Conservation (phyloP, 108 stramenopile species). For the Skeletonema grethae region DNA sequence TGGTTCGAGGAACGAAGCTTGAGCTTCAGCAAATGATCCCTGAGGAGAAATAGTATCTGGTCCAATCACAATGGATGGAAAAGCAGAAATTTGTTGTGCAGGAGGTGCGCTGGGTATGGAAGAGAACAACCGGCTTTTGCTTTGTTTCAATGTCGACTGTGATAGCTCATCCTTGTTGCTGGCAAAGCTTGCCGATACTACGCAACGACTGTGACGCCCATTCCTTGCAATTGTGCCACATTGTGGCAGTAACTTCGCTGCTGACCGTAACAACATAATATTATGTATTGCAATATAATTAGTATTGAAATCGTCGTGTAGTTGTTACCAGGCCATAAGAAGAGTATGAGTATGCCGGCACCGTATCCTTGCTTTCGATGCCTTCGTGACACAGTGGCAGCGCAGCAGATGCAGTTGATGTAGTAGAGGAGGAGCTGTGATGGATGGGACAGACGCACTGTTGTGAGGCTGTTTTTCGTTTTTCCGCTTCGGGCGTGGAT, state of each 20-base stretch:
- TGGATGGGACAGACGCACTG: too few species aligned
- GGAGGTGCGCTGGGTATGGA: conserved; percentile 20
- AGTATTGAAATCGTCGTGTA: not conserved
- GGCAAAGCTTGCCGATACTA: not conserved
- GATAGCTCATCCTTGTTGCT: not conserved
- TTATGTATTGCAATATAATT: not conserved
- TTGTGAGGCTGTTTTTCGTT: too few species aligned
- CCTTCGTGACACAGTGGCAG: too few species aligned
- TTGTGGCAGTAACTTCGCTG: not conserved
- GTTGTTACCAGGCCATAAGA: too few species aligned
- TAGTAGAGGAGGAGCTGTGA: too few species aligned
- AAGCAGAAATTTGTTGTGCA: conserved; percentile 42
- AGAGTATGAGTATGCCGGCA: not conserved
- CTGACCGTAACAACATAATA: not conserved
- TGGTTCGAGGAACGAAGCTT: conserved; percentile 83
- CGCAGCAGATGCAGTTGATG: too few species aligned
- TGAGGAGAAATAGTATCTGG: conserved; percentile 59
- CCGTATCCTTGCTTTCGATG: too few species aligned
- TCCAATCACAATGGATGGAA: conserved; percentile 79
- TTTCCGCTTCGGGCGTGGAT: too few species aligned
- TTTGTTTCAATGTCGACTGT: not conserved
- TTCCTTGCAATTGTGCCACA: not conserved
- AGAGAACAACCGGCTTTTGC: not conserved
- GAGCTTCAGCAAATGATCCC: conserved; percentile 89
- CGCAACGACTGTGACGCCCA: not conserved